Base-by-base conservation (phyloP, 768 basidiomycete species). In the Auricularia auricula-judae region DNA sequence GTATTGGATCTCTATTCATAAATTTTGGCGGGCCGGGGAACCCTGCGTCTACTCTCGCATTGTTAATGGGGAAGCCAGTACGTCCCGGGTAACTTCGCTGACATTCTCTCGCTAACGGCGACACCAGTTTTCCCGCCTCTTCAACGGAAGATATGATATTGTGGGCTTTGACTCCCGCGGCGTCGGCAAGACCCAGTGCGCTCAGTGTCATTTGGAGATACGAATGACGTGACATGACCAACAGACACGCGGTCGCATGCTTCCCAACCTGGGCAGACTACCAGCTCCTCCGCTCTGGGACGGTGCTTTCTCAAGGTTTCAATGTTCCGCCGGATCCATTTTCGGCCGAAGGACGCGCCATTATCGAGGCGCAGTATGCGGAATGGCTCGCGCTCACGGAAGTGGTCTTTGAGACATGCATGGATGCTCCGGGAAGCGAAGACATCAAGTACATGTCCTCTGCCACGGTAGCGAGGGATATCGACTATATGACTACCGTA, bases 361-460 rank as follows among this genome's bases (percentile, higher is more conserved):
- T 58, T 14, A 39, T 67, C 16, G 39, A 36, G 16, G 14, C 34
- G 16, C 53, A 65, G 47, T 35, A 42, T 34, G 14, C 36, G 21
- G 61, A 67, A 35, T 61, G 62, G n/a, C 35, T 54, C 18, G 62
- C 36, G 5, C 23, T 67, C 3, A 53, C 51, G 23, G 21, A 65
- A 43, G 59, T 62, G 16, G 39, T 61, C 23, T 47, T 53, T n/a
- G 66, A 65, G 16, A 29, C 65, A 21, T 68, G 68, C 47, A 44
- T 18, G 34, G 53, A 63, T 34, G 44, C 36, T 3, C 65, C 63
- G 62, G 68, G 65, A 4, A 35, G 29, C 34, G 63, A 67, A 21
- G 59, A 63, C 18, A 23, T 66, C 36, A 4, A 56, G 56, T 67
- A 67, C 54, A 68, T 68, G 68, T 67, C 67, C 23, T 67, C 68